These are phyloP conservation scores for Bretschneidera sinensis DNA, from an alignment of 345 rosid genomes.

Conservation along the genomic window DNA sequence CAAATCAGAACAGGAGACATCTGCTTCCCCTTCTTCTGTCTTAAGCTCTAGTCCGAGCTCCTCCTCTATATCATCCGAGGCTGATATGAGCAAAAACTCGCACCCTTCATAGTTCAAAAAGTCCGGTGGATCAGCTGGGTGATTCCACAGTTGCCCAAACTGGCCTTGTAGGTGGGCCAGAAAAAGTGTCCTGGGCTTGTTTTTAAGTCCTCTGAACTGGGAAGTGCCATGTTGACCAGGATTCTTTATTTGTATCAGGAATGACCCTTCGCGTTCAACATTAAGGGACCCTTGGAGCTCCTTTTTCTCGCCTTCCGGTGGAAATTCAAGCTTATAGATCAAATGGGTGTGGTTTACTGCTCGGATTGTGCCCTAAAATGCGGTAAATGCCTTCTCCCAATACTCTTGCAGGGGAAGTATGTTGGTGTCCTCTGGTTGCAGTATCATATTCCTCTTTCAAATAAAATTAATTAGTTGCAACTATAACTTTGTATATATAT, in stretches of 20 bases:
- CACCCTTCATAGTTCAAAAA: conserved; percentile 75
- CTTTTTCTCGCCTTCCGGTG: conserved; percentile 26
- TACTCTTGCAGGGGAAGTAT: conserved; percentile 46
- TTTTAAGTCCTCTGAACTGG: conserved; percentile 46
- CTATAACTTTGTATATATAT: neutral
- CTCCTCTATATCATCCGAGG: conserved; percentile 55
- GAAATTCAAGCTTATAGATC: conserved; percentile 68
- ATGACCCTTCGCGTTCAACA: conserved; percentile 64
- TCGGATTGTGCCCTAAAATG: conserved; percentile 53
- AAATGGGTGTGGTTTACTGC: conserved; percentile 55
- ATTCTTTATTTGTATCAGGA: conserved; percentile 62
- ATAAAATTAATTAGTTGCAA: neutral
- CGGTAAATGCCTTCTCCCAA: conserved; percentile 71
- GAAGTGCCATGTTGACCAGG: conserved; percentile 38
- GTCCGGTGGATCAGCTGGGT: conserved; percentile 64
- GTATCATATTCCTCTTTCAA: conserved; percentile 70
- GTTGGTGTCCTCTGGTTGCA: conserved; percentile 52
- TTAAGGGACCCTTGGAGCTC: conserved; percentile 67
- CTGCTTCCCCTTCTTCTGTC: conserved; percentile 30
- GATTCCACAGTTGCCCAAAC: conserved; percentile 39
- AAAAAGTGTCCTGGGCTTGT: conserved; percentile 55
- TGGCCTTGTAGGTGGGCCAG: conserved; percentile 66
- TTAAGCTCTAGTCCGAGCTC: conserved; percentile 64
- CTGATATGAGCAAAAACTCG: conserved; percentile 63
- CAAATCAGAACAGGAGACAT: conserved; percentile 52